phyloP scores from a whole-genome alignment of 139 green algal genomes.

The Raphidocelis subcapitata region DNA sequence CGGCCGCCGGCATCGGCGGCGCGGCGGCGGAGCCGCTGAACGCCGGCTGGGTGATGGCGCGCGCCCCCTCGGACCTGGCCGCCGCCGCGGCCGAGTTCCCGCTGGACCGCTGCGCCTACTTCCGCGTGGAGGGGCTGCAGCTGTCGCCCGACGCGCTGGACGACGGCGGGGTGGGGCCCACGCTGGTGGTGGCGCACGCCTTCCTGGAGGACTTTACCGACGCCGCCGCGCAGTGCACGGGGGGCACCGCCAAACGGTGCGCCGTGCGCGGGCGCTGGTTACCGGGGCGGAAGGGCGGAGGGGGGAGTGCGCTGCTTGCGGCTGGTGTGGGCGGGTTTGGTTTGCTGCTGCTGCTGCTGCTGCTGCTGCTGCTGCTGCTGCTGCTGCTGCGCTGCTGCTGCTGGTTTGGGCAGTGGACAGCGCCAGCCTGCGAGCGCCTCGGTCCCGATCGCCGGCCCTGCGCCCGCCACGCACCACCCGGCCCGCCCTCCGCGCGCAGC shows the following conservation, averaged over 20 bases:
- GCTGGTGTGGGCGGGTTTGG: neutral
- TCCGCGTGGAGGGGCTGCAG: constrained; percentile 8
- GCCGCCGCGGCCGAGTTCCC: no score
- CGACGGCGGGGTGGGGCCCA: constrained; percentile 9
- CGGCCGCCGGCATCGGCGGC: no score
- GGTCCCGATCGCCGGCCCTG: no score
- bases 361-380: neutral
- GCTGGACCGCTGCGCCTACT: constrained; percentile 11
- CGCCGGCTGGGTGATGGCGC: no score
- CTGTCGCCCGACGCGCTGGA: constrained; percentile 5
- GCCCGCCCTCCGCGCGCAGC: neutral
- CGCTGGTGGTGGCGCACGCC: constrained; percentile 19
- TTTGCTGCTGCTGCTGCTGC: neutral
- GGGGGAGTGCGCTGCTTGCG: no score
- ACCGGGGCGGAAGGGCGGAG: no score
- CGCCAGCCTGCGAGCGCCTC: no score
- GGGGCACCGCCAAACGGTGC: neutral
- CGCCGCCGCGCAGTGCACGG: constrained; percentile 16
- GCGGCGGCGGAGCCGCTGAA: no score
- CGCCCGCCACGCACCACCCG: no score
- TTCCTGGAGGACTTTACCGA: constrained; percentile 29
- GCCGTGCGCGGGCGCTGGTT: no score
- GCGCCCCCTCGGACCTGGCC: no score
- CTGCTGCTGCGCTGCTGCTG: neutral
- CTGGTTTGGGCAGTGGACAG: no score